A percentile compares a stretch with the other conserved stretches of the same genome.
phyloP scores from a whole-genome alignment of 2,329 filamentous ascomycete genomes.

The Calonectria pseudoreteaudii region DNA sequence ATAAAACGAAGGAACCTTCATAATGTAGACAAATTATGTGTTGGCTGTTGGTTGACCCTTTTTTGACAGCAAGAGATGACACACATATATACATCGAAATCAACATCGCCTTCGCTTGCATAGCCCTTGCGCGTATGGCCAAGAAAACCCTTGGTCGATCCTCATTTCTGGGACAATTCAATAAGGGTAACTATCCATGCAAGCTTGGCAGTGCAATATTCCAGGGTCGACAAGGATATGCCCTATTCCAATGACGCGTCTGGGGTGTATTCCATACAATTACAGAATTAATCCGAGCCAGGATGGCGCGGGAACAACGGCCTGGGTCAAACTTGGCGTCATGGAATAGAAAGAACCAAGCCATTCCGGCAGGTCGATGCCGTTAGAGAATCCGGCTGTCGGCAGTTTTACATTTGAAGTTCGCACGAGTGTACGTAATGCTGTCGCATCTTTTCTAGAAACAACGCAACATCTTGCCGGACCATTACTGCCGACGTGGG shows the following conservation, averaged over 20 bases:
- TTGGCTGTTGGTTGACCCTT: not conserved
- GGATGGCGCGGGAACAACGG: not conserved
- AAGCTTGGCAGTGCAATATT: not conserved
- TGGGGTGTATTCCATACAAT: not conserved
- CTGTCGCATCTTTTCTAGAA: not conserved
- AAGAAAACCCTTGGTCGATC: not conserved
- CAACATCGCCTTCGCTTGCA: not conserved
- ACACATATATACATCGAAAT: not conserved
- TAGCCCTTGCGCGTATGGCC: not conserved
- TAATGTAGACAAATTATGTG: not conserved
- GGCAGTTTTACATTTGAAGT: not conserved
- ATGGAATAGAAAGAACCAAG: not conserved
- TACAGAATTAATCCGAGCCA: not conserved
- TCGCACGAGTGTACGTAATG: not conserved
- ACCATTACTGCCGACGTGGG: not conserved
- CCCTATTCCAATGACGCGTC: not conserved
- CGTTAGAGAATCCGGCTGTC: not conserved
- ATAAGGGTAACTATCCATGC: not conserved
- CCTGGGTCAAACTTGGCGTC: not conserved
- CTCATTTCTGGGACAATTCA: not conserved
- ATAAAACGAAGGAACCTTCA: not conserved
- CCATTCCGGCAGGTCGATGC: not conserved
- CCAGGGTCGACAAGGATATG: not conserved
- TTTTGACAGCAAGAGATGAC: not conserved
- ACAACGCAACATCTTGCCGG: not conserved